phyloP scores from a whole-genome alignment of 2,329 filamentous ascomycete genomes.

The Penicillium hordei region DNA sequence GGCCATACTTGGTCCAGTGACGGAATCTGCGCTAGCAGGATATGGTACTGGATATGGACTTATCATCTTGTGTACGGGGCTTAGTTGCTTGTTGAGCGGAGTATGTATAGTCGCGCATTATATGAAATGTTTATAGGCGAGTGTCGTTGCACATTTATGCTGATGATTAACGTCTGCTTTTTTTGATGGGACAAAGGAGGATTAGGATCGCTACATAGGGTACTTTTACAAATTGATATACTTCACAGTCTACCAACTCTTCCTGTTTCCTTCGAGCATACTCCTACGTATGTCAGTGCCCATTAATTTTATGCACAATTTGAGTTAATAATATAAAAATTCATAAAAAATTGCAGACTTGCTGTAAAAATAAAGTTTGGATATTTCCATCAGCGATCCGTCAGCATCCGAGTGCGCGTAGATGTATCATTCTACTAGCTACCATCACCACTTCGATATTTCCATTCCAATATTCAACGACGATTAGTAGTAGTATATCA shows the following conservation, averaged over 20 bases:
- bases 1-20: conserved; percentile 28
- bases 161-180: conserved; percentile 2
- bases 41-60: conserved; percentile 33
- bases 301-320: rapidly evolving
- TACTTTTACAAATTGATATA: neutral
- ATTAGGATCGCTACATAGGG: neutral
- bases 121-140: conserved; percentile 19
- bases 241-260: neutral
- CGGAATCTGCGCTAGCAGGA: conserved; percentile 16
- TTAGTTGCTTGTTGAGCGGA: conserved; percentile 28
- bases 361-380: neutral
- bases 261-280: too few relatives aligned
- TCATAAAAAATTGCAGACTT: neutral
- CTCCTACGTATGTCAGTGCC: too few relatives aligned
- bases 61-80: conserved; percentile 32
- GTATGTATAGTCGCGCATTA: conserved; percentile 26
- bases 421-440: neutral
- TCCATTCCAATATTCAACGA: neutral
- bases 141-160: neutral
- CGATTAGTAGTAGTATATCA: too few relatives aligned
- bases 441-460: neutral
- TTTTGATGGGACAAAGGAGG: neutral
- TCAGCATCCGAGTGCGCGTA: neutral
- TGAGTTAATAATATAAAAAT: too few relatives aligned
- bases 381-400: neutral